Evolutionary conservation across 176 grass and related monocot genomes (phyloP), one percentile per base, ranked within the genome.

Genomic region (Alopecurus myosuroides): DNA sequence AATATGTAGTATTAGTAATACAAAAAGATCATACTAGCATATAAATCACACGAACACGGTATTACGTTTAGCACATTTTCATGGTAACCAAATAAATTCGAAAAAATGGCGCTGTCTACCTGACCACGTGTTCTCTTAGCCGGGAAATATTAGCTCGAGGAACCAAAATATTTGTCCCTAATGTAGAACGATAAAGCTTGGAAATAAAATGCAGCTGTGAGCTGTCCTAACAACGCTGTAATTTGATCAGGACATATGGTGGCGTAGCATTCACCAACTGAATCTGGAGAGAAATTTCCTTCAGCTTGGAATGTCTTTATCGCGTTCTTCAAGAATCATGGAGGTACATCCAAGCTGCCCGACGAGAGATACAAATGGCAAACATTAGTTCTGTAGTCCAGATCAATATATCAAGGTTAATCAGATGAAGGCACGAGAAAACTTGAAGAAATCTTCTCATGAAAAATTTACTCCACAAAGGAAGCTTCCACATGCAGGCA

Each of bases 281-380:
- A 84, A 39, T 84, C 77, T 26, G 92, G 73, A 62, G 92, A 86
- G 45, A 79, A 40, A 81, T 51, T 83, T 9, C 67, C 86, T 83
- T 93, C 88, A n/a, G 82, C 25, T 80, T 83, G 85, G 84, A 93
- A 93, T 57, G 91, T 60, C 79, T 90, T 93, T 33, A n/a, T n/a
- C n/a, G n/a, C n/a, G n/a, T n/a, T n/a, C n/a, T n/a, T n/a, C n/a
- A n/a, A n/a, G n/a, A 93, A 88, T 90, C 91, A 80, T 93, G 85
- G 25, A 88, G 90, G 85, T 94, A 70, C 90, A 93, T 93, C 88
- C 52, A 93, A 69, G 77, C 91, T 93, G 91, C 52, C 56, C 80
- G 60, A 26, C 61, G 19, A 84, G 70, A 15, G 77, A 77, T 19
- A 36, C 49, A 42, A 7, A 85, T 67, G 76, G 25, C 13, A 18